Evolutionary conservation across 345 rosid genomes (phyloP).

Genomic region (Populus tremula): DNA sequence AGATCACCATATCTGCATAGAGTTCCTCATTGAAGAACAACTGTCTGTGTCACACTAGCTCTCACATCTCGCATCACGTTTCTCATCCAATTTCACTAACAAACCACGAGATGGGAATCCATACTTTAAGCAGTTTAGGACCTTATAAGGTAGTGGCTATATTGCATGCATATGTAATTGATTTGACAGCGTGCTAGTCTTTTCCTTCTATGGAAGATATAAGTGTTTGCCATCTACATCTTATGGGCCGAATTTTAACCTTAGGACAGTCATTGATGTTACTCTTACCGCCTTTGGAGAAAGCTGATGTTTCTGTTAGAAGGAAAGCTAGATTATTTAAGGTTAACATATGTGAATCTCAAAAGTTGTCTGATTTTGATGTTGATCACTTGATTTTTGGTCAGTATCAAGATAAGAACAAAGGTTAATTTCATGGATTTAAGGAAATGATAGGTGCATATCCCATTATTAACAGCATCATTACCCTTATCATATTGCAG

Average conservation of each 20-base stretch:
- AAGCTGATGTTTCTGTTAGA: background rate
- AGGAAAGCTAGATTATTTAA: background rate
- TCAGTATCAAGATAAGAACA: background rate
- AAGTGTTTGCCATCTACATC: background rate
- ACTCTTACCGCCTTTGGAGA: background rate
- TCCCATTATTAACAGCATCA: background rate
- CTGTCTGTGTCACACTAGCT: background rate
- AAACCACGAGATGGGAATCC: background rate
- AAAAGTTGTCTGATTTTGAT: background rate
- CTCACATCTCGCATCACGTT: background rate
- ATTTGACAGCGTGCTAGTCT: background rate
- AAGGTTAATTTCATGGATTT: background rate
- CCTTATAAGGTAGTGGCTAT: background rate
- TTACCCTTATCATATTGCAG: background rate
- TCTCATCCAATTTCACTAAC: background rate
- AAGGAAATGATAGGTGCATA: background rate
- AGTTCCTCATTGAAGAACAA: background rate
- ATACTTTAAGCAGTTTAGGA: background rate
- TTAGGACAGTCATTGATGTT: background rate
- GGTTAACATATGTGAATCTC: background rate
- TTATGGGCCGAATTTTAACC: background rate
- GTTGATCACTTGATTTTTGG: background rate
- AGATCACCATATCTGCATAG: background rate
- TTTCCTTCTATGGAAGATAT: background rate
- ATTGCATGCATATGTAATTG: background rate